Evolutionary conservation across 2,329 filamentous ascomycete species (phyloP).

Genomic region (Pseudogymnoascus sp.): DNA sequence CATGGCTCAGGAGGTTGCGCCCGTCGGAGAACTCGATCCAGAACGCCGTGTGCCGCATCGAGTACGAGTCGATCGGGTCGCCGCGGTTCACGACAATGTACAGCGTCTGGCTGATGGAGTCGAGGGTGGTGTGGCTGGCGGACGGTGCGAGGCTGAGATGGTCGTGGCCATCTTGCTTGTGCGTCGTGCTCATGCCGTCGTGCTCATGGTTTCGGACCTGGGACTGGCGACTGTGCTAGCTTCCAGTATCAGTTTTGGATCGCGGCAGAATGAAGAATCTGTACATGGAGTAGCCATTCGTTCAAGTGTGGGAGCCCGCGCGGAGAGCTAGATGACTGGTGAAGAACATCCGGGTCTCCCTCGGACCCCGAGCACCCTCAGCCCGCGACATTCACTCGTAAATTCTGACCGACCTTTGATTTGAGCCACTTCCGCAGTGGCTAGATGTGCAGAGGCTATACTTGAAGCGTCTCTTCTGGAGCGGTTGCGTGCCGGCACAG

Average conservation of each 20-base stretch:
- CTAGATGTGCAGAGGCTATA: neutral
- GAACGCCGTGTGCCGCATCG: conserved; percentile 9
- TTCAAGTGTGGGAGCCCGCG: neutral
- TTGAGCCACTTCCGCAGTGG: neutral
- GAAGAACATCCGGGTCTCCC: neutral
- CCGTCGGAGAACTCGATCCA: conserved; percentile 9
- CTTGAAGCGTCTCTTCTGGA: neutral
- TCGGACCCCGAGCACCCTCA: neutral
- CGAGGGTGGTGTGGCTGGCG: neutral
- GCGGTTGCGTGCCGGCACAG: neutral
- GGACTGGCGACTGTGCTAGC: neutral
- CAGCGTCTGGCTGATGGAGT: conserved; percentile 2
- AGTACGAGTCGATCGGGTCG: conserved; percentile 9
- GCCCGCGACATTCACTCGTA: neutral
- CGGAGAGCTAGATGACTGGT: neutral
- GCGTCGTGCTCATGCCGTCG: neutral
- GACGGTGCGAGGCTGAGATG: neutral
- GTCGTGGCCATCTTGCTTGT: neutral
- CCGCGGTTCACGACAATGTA: conserved; percentile 6
- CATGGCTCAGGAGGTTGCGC: conserved; percentile 9
- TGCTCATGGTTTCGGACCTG: neutral
- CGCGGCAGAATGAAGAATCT: neutral
- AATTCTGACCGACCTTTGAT: conserved; percentile 3
- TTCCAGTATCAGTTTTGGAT: neutral
- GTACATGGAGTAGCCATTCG: neutral